phyloP scores from a whole-genome alignment of 306 rosid genomes.

The Rosa lucieae region DNA sequence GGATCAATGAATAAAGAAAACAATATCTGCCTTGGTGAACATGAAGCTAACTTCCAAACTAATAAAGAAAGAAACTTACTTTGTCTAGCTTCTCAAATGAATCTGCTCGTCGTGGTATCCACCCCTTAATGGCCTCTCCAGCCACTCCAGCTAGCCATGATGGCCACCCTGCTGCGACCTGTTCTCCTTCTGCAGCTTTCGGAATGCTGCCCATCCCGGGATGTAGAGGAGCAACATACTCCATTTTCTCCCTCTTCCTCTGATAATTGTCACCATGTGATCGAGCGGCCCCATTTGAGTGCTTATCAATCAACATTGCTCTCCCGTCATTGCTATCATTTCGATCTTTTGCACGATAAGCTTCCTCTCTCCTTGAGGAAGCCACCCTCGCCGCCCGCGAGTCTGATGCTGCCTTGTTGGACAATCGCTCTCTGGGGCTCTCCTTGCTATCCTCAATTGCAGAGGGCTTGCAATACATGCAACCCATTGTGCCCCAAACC shows the following conservation, averaged over 20 bases:
- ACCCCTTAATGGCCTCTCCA: constrained; percentile 95
- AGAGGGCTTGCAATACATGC: constrained; percentile 86
- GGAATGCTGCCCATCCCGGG: constrained; percentile 73
- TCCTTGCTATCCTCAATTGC: constrained; percentile 97
- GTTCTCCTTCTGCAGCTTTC: constrained; percentile 90
- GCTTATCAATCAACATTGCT: constrained; percentile 60
- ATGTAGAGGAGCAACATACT: constrained; percentile 57
- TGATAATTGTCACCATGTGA: constrained; percentile 58
- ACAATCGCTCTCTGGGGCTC: constrained; percentile 79
- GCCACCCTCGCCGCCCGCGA: constrained; percentile 51
- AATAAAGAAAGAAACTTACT: constrained; percentile 51
- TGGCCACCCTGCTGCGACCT: constrained; percentile 97
- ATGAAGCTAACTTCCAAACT: constrained; percentile 22
- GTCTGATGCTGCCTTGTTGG: constrained; percentile 58
- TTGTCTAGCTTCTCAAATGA: constrained; percentile 97
- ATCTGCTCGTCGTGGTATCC: constrained; percentile 94
- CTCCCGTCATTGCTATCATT: constrained; percentile 65
- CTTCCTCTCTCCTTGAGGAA: constrained; percentile 86
- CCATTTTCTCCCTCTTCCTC: constrained; percentile 93
- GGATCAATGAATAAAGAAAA: constrained; percentile 11
- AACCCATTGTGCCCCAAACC: constrained; percentile 69
- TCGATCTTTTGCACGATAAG: constrained; percentile 58
- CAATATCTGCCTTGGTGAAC: constrained; percentile 16
- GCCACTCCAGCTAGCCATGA: constrained; percentile 95
- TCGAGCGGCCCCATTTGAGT: constrained; percentile 60